Evolutionary conservation across 1,284 basidiomycete genomes (phyloP), one percentile per base, ranked within the genome.

Genomic region (Irpex rosettiformis): DNA sequence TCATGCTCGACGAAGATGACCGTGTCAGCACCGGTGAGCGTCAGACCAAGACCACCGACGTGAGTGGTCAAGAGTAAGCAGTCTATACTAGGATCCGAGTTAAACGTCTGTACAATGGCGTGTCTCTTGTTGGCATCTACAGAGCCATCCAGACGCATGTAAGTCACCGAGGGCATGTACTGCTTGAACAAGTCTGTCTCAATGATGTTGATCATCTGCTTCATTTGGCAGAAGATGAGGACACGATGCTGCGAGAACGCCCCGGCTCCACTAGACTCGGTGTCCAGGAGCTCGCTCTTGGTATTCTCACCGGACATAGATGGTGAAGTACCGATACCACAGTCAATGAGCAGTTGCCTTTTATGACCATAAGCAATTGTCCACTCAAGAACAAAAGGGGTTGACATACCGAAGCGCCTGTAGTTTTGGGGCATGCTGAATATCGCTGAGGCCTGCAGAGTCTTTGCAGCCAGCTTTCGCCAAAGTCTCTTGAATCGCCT

Each of bases 1-100:
- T 99, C 97, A 72, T 99, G 97, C 72, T 99, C 97, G 52, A 99
- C 94, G 68, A 99, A 99, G 64, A 99, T 98, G 64, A 99, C 97
- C 1, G 97, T 99, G 72, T 99, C 97, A 7, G 97, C 97, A 24
- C 97, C 96, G 0, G 97, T 99, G 64, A 99, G 77, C 21, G 97
- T 99, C 65, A 99, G 76, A 1, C 97, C 97, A 11, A 99, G 79
- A 4, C 97, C 97, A 61, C 97, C 97, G 51, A 99, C 96, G 64
- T 95, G 93, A 0, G 97, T 99, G 0, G 97, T 99, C 60, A 99
- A 80, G 18, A 99, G 80, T 22, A 99, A 79, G 63, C 95, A 96
- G 72, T 99, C 97, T 68, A 99, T 99, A 68, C 93, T 94, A 0
- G 97, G 96, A 72, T 99, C 97, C 1, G 89, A 79, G 69, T 99